Conservation (phyloP, 1,139 yeast genomes). For the Zygosaccharomyces sapae region DNA sequence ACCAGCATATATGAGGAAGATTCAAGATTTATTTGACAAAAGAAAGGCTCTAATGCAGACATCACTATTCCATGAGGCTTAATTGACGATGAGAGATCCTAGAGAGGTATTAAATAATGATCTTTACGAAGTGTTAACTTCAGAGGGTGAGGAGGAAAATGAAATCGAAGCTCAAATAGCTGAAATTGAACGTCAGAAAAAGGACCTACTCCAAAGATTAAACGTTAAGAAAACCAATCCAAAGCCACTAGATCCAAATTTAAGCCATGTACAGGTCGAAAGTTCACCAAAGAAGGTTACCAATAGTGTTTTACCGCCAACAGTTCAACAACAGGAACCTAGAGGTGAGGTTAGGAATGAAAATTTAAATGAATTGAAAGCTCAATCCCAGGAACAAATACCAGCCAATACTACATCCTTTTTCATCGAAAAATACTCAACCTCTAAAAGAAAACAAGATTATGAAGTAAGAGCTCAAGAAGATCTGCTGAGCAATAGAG, state of each 20-base stretch:
- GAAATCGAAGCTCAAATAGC: conserved; percentile 27
- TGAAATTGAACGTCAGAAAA: conserved; percentile 28
- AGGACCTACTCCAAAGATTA: conserved; percentile 25
- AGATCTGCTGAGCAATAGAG: conserved; percentile 34
- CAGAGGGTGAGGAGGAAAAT: conserved; percentile 27
- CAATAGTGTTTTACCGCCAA: not conserved
- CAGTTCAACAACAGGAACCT: not conserved
- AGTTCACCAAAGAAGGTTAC: conserved; percentile 25
- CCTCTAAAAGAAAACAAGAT: conserved; percentile 25
- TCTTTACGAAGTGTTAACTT: conserved; percentile 24
- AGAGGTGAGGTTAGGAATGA: conserved; percentile 8
- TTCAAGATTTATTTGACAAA: too few relatives aligned
- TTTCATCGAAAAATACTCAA: conserved; percentile 34
- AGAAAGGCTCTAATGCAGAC: not conserved
- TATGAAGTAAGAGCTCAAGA: conserved; percentile 19
- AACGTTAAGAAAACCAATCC: conserved; percentile 18
- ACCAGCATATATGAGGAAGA: too few relatives aligned
- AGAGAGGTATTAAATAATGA: conserved; percentile 24
- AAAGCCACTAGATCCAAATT: conserved; percentile 24
- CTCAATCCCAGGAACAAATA: conserved; percentile 3
- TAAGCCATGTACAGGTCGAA: conserved; percentile 24
- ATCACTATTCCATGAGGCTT: too few relatives aligned
- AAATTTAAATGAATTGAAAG: conserved; percentile 14
- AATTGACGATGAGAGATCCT: conserved; percentile 27
- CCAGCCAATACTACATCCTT: conserved; percentile 32